phyloP scores from a whole-genome alignment of 208 protist genomes.

The Acanthamoeba rhysodes region DNA sequence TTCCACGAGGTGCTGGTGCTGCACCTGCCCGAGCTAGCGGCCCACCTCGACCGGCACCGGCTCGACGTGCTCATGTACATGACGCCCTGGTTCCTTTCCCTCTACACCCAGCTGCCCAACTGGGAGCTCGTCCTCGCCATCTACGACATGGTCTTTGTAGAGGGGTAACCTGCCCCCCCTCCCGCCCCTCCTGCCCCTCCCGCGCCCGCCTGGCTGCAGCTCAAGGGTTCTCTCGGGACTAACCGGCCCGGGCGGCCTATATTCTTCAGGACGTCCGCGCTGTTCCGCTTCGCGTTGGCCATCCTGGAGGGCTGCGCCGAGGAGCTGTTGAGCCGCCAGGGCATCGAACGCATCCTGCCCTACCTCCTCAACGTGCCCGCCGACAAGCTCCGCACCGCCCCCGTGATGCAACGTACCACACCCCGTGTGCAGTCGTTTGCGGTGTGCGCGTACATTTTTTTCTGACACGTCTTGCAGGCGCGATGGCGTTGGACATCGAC shows the following conservation, averaged over 20 bases:
- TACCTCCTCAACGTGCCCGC: constrained; percentile 36
- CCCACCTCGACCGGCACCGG: constrained; percentile 7
- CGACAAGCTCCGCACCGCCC: not conserved
- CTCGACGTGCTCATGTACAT: constrained; percentile 41
- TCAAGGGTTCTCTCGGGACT: no score
- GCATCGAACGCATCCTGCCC: constrained; percentile 41
- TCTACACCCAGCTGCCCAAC: constrained; percentile 45
- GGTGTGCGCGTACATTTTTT: not conserved
- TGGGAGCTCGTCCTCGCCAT: constrained; percentile 50
- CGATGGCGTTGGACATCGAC: not conserved
- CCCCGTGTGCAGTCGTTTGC: no score
- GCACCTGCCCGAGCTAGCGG: not conserved
- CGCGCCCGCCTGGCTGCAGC: not conserved
- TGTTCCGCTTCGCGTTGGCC: constrained; percentile 48
- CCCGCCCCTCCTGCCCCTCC: not conserved
- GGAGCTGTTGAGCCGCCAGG: not conserved
- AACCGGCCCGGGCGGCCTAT: no score
- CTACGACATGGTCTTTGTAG: constrained; percentile 49
- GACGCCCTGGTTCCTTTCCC: constrained; percentile 39
- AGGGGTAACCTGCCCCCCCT: not conserved
- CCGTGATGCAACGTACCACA: not conserved
- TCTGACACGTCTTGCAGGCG: not conserved
- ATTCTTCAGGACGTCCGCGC: not conserved
- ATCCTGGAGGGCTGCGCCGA: constrained; percentile 41
- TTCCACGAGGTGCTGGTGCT: constrained; percentile 10